Evolutionary conservation across 306 rosid species (phyloP).

Genomic region (Cucurbita pepo): DNA sequence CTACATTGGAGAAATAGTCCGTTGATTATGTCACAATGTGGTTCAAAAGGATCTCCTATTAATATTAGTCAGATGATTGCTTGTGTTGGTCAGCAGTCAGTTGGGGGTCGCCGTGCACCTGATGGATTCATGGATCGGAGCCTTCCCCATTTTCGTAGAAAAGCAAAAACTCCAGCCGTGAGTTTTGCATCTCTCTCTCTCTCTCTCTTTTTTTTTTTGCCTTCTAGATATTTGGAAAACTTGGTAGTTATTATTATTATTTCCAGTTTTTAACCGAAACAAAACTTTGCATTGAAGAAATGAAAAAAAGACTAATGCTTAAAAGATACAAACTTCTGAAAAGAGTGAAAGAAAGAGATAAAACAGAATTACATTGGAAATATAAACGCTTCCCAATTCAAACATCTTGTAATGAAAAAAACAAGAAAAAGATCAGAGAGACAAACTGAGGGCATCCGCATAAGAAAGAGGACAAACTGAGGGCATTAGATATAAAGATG

Average conservation of each 20-base stretch:
- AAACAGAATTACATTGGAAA: not conserved
- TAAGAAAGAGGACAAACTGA: not conserved
- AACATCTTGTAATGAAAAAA: not conserved
- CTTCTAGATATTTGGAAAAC: not conserved
- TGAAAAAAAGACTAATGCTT: not conserved
- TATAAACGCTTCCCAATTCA: not conserved
- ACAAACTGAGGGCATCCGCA: too few relatives aligned
- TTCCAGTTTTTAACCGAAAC: not conserved
- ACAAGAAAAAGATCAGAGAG: not conserved
- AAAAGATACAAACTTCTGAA: not conserved
- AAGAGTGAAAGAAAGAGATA: not conserved
- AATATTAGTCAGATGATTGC: constrained; percentile 96
- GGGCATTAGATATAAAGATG: not conserved
- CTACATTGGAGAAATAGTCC: constrained; percentile 97
- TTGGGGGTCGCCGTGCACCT: constrained; percentile 89
- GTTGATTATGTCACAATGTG: constrained; percentile 94
- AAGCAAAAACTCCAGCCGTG: constrained; percentile 67
- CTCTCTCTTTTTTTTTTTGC: not conserved
- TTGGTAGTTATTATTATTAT: not conserved
- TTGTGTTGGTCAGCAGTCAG: constrained; percentile 90
- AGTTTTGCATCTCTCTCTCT: constrained; percentile 11
- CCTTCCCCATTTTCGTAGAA: constrained; percentile 86
- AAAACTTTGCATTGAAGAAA: not conserved
- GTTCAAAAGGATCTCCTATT: constrained; percentile 89
- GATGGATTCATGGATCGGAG: constrained; percentile 88